Evolutionary conservation across 306 rosid genomes (phyloP), one percentile per base, ranked within the genome.

Genomic region (Quercus robur): DNA sequence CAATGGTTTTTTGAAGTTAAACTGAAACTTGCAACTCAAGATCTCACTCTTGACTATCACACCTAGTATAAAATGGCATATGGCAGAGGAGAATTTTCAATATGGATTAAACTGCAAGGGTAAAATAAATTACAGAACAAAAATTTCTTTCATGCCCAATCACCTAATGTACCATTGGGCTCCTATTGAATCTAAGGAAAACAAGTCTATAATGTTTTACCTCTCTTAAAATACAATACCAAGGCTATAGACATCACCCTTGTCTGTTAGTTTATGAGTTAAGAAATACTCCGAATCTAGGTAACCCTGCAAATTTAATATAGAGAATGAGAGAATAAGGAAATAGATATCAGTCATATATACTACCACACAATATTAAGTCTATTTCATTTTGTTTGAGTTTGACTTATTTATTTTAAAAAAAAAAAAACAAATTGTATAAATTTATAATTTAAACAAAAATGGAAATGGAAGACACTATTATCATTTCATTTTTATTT

Each of bases 171-270:
- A 35, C 8, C 9, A 35, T 35, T 35, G 41, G 41, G 41, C 55
- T 31, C 33, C n/a, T 14, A 20, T 15, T 8, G 26, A 61, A 46
- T 15, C 7, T 49, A 56, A 56, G 25, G 62, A 13, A 58, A 58
- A 58, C 0, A 73, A 56, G 78, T 21, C 30, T 21, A 58, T 19
- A 59, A 78, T 49, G 1, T 75, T 70, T 77, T 90, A 95, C 99
- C 97, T 95, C 99, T 80, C 98, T 87, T 71, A 93, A 66, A 95
- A 85, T 12, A 95, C 98, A 51, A 91, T 94, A 63, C 99, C 70
- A 63, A 63, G 70, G 30, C 20, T 63, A 63, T 26, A 63, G 17
- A 63, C 41, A 28, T 63, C 41, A 28, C 70, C 28, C 17, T 63
- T 63, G 70, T 63, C 19, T 1, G 20, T 63, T 10, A 63, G 4